phyloP scores from a whole-genome alignment of 805 yeast genomes.

The Candida adriatica region DNA sequence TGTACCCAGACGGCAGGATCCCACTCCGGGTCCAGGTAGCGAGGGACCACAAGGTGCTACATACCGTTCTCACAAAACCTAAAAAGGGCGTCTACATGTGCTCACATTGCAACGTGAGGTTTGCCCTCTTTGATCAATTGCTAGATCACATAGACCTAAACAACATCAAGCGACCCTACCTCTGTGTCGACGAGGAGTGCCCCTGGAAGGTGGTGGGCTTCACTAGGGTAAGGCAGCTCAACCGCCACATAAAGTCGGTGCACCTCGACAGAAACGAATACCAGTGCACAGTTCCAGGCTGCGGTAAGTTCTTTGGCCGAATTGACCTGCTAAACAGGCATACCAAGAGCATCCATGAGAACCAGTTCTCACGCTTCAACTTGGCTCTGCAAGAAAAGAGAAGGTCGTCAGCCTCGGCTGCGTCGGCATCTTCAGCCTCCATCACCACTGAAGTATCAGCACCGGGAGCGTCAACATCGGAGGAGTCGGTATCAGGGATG shows the following conservation, averaged over 20 bases:
- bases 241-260: constrained; percentile 25
- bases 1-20: constrained; percentile 18
- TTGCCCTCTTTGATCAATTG: constrained; percentile 26
- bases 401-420: constrained; percentile 2
- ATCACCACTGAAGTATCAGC: background rate
- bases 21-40: constrained; percentile 24
- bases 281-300: constrained; percentile 67
- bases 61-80: constrained; percentile 19
- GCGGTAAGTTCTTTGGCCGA: constrained; percentile 57
- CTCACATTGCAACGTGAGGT: constrained; percentile 30
- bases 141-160: constrained; percentile 30
- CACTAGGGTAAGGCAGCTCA: constrained; percentile 28
- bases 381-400: constrained; percentile 20
- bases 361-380: constrained; percentile 33
- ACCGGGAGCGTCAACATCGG: background rate
- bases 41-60: constrained; percentile 27
- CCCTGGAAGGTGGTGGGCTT: constrained; percentile 39
- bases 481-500: background rate
- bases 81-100: constrained; percentile 34
- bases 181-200: constrained; percentile 28
- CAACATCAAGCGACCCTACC: constrained; percentile 26
- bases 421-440: background rate
- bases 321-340: constrained; percentile 31
- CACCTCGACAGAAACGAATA: constrained; percentile 34
- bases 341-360: constrained; percentile 30